These are phyloP conservation scores for Cladorrhinum sp. DNA, from an alignment of 2,329 filamentous ascomycete species.

Conservation along the genomic window DNA sequence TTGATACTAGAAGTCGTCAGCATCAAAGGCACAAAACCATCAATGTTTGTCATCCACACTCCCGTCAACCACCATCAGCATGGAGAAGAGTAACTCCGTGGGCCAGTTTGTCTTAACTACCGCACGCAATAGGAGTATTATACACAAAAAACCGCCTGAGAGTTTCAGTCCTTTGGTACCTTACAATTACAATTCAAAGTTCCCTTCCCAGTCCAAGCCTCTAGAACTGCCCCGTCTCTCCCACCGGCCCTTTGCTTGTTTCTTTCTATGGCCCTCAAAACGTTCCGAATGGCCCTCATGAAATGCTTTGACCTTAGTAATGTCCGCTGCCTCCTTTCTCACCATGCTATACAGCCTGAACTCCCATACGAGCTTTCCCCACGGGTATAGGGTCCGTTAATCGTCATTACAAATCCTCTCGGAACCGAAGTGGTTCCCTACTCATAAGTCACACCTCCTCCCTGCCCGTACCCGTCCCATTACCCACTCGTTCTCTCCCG, in stretches of 20 bases:
- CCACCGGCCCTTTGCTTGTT: background rate
- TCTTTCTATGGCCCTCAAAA: background rate
- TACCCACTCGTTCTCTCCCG: conserved; percentile 13
- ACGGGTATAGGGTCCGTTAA: background rate
- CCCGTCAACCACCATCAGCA: too few species aligned
- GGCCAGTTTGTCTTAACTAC: background rate
- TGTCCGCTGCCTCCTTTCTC: background rate
- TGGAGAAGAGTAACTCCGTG: background rate
- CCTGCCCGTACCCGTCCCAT: background rate
- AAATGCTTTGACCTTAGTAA: background rate
- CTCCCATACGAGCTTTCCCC: background rate
- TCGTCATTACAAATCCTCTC: background rate
- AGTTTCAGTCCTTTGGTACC: background rate
- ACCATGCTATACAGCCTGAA: background rate
- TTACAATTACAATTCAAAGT: background rate
- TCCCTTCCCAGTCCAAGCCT: background rate
- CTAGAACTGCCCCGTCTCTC: background rate
- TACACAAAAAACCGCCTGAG: background rate
- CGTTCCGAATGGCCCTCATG: background rate
- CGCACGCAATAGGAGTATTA: background rate
- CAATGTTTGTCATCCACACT: too few species aligned
- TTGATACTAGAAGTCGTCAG: too few species aligned
- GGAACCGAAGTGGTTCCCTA: background rate
- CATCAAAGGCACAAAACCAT: too few species aligned
- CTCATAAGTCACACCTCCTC: conserved; percentile 1